Evolutionary conservation across 2,329 filamentous ascomycete genomes (phyloP).

Genomic region (Rutstroemia sp.): DNA sequence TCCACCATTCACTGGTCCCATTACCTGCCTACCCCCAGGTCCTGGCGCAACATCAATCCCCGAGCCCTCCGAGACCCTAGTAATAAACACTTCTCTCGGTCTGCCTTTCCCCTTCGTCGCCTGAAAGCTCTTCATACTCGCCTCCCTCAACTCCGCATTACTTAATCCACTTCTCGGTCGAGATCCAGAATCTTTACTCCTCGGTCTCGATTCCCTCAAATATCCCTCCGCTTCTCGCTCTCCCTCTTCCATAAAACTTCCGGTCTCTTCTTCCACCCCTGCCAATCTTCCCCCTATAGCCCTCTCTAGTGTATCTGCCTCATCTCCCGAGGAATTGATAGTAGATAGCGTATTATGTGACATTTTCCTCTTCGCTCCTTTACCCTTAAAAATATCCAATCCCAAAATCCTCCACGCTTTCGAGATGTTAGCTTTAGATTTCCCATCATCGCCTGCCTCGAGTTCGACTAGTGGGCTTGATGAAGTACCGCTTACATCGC

Average conservation of each 20-base stretch:
- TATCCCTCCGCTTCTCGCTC: neutral
- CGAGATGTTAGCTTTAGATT: neutral
- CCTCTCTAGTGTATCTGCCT: neutral
- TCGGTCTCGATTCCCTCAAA: neutral
- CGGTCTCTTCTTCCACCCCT: constrained; percentile 2
- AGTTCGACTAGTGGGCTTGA: constrained; percentile 5
- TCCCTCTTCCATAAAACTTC: neutral
- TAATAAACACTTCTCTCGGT: neutral
- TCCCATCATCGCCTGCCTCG: constrained; percentile 3
- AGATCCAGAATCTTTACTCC: neutral
- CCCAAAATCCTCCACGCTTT: constrained; percentile 7
- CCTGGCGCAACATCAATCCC: neutral
- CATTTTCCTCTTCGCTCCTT: neutral
- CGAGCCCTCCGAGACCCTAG: neutral
- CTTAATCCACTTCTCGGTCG: constrained; percentile 5
- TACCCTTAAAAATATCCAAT: neutral
- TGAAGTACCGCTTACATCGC: constrained; percentile 1
- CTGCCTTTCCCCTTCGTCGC: neutral
- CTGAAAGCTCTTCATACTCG: constrained; percentile 5
- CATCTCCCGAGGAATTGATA: neutral
- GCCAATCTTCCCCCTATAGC: neutral
- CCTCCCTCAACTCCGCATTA: constrained; percentile 7
- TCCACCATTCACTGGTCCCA: neutral
- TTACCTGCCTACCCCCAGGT: neutral
- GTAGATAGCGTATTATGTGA: neutral